phyloP scores from a whole-genome alignment of 2,329 filamentous ascomycete genomes.

The Talaromyces sp. region DNA sequence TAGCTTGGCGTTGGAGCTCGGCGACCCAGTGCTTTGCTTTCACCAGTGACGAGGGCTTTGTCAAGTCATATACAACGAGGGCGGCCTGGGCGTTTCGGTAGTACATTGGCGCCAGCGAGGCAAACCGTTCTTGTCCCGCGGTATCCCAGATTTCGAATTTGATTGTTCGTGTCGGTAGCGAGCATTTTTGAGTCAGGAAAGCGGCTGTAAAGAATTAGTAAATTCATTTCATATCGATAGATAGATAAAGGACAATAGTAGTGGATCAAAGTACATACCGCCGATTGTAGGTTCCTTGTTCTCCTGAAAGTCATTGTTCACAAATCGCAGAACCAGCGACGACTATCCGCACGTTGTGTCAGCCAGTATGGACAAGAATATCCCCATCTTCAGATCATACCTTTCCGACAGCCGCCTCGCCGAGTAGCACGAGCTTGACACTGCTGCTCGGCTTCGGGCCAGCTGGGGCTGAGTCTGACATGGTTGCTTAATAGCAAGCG shows the following conservation, averaged over 20 bases:
- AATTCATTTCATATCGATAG: no score
- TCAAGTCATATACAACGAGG: constrained; percentile 97
- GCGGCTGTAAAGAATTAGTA: constrained; percentile 58
- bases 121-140: constrained; percentile 94
- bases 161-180: constrained; percentile 77
- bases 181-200: constrained; percentile 98
- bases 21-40: constrained; percentile 99
- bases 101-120: constrained; percentile 96
- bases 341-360: constrained; percentile 55
- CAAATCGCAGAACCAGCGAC: constrained; percentile 93
- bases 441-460: constrained; percentile 90
- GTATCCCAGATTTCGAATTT: constrained; percentile 96
- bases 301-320: constrained; percentile 99
- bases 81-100: constrained; percentile 98
- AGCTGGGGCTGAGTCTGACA: constrained; percentile 65
- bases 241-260: no score
- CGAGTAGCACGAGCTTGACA: constrained; percentile 96
- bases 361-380: constrained; percentile 14
- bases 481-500: constrained; percentile 29
- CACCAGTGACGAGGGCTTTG: constrained; percentile 88
- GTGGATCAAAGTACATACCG: constrained; percentile 51
- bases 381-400: constrained; percentile 43
- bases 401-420: constrained; percentile 98
- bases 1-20: constrained; percentile 92
- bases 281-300: constrained; percentile 99